Evolutionary conservation across 257 asterid genomes (phyloP).

Genomic region (Perilla frutescens): DNA sequence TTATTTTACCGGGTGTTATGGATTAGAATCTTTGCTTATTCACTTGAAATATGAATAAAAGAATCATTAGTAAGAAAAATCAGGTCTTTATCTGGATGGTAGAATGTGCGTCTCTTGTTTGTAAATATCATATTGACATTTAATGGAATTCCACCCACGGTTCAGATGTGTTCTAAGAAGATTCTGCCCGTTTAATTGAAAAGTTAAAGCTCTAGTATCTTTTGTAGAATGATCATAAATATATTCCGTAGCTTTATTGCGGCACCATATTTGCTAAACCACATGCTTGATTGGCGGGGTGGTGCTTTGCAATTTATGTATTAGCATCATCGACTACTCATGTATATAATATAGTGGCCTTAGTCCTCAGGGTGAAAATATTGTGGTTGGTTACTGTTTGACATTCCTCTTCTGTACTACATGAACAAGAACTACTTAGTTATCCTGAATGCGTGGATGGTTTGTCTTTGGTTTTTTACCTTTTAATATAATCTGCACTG

Average conservation of each 20-base stretch:
- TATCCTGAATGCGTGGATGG: constrained; percentile 10
- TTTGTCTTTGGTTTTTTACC: not conserved
- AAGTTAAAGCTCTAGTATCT: constrained; percentile 10
- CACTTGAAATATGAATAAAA: not conserved
- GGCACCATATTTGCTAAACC: not conserved
- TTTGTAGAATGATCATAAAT: not conserved
- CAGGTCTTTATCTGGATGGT: constrained; percentile 7
- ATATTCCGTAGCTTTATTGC: not conserved
- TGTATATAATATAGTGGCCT: constrained; percentile 8
- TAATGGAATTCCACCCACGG: not conserved
- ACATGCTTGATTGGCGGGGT: constrained; percentile 1
- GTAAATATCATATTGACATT: not conserved
- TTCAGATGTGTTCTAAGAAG: not conserved
- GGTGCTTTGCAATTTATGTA: constrained; percentile 4
- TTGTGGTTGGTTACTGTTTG: not conserved
- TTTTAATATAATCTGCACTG: not conserved
- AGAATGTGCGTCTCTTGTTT: not conserved
- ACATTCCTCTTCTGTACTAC: constrained; percentile 3
- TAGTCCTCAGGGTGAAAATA: not conserved
- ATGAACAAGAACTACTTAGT: not conserved
- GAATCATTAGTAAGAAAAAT: not conserved
- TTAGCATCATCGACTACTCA: not conserved
- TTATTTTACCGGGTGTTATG: constrained; percentile 6
- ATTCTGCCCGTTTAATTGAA: not conserved
- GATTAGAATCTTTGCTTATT: not conserved